Evolutionary conservation across 2,329 filamentous ascomycete species (phyloP).

Genomic region (Pyricularia sp.): DNA sequence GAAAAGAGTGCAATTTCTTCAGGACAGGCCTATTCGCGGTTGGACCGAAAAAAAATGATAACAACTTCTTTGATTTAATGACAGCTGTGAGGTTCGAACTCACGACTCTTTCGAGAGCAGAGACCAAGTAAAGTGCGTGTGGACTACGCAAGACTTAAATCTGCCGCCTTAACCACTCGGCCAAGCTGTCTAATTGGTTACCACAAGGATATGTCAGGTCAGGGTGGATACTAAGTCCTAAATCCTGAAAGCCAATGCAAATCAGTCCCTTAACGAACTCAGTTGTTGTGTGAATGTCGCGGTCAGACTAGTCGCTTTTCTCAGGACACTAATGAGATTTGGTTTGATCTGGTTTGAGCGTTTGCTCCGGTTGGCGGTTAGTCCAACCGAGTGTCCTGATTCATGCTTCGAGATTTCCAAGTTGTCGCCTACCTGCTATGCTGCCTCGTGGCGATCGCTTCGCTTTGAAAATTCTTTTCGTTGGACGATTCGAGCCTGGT

Average conservation of each 20-base stretch:
- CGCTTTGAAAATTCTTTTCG: background rate
- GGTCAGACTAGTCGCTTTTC: background rate
- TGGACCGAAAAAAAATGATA: no score
- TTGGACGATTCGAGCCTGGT: no score
- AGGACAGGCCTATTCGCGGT: no score
- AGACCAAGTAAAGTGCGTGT: no score
- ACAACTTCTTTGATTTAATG: no score
- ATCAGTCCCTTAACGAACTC: no score
- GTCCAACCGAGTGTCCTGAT: background rate
- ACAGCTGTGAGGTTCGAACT: constrained; percentile 5
- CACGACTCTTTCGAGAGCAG: constrained; percentile 5
- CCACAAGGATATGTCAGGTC: background rate
- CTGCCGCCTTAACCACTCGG: constrained; percentile 5
- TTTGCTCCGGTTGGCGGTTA: background rate
- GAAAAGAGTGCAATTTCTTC: no score
- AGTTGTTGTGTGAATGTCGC: no score
- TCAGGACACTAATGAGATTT: background rate
- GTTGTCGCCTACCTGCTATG: background rate
- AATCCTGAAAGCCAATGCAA: background rate
- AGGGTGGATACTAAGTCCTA: background rate
- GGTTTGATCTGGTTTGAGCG: background rate
- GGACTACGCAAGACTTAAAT: constrained; percentile 5
- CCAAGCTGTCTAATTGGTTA: constrained; percentile 4
- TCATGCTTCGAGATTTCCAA: background rate
- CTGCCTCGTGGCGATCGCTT: background rate